Evolutionary conservation across 495 filamentous ascomycete species (phyloP), one percentile per base, ranked within the genome.

Genomic region (Aspergillus haitiensis): DNA sequence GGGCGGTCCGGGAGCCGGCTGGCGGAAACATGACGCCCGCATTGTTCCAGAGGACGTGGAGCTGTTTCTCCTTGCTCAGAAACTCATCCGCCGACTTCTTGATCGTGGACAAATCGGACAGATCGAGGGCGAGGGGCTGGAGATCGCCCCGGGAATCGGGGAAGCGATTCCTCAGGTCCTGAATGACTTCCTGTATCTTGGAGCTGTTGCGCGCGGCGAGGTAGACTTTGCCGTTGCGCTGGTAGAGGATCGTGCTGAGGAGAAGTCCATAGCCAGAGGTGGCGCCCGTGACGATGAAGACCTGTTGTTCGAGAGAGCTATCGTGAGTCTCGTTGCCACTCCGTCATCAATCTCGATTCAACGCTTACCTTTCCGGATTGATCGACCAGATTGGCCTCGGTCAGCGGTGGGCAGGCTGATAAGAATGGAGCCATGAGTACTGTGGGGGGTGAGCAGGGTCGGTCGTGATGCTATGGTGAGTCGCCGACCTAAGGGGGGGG

Each of bases 31-130:
- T 76, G 40, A 84, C 72, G 21, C 72, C 82, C 9, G 81, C 81
- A 66, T 84, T 84, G 58, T 81, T 76, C 31, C 70, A 64, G 16
- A 84, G 68, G 48, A 81, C 74, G 70, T 84, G 73, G 32, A 84
- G 72, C 5, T 70, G 59, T 2, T 52, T 35, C 59, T 84, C 79
- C 40, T 66, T 67, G 1, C 15, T 11, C n/a, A 73, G 49, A 66
- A 84, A 83, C 13, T 64, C 61, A 0, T 73, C 60, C 7, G 64
- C 81, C 21, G 74, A 63, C 6, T 55, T 32, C 55, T 79, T 79
- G 64, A 84, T 75, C 18, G 74, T 75, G 6, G 57, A 16, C 15
- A 83, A 64, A 62, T 84, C 78, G 18, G 62, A 62, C 11, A 83
- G 71, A 59, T 80, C 73, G 27, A 84, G 62, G 0, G 67, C 33